A percentile compares a stretch with the other conserved stretches of the same genome.
phyloP scores from a whole-genome alignment of 768 basidiomycete species.

The Amyloporia xantha region DNA sequence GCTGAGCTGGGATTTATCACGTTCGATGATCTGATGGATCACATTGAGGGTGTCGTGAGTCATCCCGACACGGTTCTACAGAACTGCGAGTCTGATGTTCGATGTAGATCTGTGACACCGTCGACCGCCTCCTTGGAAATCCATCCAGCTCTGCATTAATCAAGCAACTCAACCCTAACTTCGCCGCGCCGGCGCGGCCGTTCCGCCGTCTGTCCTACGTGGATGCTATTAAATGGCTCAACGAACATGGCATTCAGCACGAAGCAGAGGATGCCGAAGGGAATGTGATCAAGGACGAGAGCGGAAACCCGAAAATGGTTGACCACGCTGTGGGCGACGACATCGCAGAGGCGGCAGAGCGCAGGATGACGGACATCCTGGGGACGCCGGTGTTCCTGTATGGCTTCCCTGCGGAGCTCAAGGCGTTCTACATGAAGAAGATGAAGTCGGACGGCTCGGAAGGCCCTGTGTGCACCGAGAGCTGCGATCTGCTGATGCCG shows the following conservation, averaged over 20 bases:
- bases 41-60: constrained; percentile 83
- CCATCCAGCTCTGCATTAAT: constrained; percentile 71
- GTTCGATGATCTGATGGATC: constrained; percentile 88
- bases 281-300: constrained; percentile 52
- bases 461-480: constrained; percentile 76
- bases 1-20: constrained; percentile 92
- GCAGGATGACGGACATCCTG: constrained; percentile 96
- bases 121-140: constrained; percentile 74
- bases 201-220: constrained; percentile 88
- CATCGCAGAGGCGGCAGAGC: constrained; percentile 97
- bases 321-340: constrained; percentile 87
- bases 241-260: constrained; percentile 83
- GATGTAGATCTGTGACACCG: constrained; percentile 82
- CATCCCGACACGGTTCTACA: not conserved
- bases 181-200: constrained; percentile 71
- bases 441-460: constrained; percentile 46
- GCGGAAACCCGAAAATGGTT: constrained; percentile 50
- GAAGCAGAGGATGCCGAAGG: constrained; percentile 77
- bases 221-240: constrained; percentile 91
- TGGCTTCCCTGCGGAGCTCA: constrained; percentile 90
- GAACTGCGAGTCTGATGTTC: not conserved
- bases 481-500: constrained; percentile 94
- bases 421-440: constrained; percentile 98
- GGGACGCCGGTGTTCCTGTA: constrained; percentile 88
- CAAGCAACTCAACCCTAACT: constrained; percentile 86